Evolutionary conservation across 2,329 filamentous ascomycete species (phyloP), one percentile per base, ranked within the genome.

Genomic region (Sporothrix sp.): DNA sequence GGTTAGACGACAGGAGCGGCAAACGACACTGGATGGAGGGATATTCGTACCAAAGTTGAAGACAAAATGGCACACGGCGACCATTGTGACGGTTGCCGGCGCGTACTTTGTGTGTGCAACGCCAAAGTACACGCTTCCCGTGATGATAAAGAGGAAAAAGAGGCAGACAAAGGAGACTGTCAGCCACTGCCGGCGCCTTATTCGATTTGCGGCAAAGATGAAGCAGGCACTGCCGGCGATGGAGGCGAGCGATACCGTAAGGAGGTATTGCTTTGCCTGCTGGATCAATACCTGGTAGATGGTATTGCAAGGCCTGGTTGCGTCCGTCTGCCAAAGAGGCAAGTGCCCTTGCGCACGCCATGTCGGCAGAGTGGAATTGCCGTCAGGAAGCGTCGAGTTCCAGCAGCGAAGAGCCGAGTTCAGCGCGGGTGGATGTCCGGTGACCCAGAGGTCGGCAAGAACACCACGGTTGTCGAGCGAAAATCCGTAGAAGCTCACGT

Each of bases 401-500:
- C 71, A 76, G 58, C 73, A 76, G n/a, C 59, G 50, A 1, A 76
- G 66, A 13, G 57, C 59, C 2, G 63, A 52, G 51, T 69, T 61
- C 46, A 75, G 63, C 2, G 55, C 56, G 0, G 62, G 60, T 2
- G 62, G 59, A 1, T 53, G 49, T 1, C 58, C 63, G 0, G 70
- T 72, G 9, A 65, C 66, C 69, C 69, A 72, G 48, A 71, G 63
- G 38, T 70, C 68, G 20, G 68, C 65, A 2, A 71, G 59, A 0
- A 68, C 70, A 7, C 65, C 64, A 44, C 67, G 59, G 50, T 71
- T 71, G 44, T 73, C 72, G 5, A 78, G 65, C 3, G 71, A 71
- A 50, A 78, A 73, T 3, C 75, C 76, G 53, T 78, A 78, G 55
- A 78, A 79, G 13, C 72, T 73, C n/a, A 79, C 64, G 50, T 80